phyloP scores from a whole-genome alignment of 768 basidiomycete genomes.

The Russula dissimulans region DNA sequence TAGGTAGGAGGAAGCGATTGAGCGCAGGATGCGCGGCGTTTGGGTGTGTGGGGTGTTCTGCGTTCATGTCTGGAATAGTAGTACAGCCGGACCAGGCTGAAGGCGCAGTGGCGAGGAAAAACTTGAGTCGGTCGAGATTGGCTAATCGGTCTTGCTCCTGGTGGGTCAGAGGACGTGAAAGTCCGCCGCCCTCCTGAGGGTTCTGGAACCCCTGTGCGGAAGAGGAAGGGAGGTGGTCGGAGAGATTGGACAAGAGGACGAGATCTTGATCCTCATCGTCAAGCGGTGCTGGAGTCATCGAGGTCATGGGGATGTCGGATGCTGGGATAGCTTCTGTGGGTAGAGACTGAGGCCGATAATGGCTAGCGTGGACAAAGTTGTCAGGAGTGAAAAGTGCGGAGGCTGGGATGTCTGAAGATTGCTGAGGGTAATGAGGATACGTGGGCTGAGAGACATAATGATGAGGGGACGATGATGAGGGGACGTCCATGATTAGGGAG shows the following conservation, averaged over 20 bases:
- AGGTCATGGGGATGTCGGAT: constrained; percentile 6
- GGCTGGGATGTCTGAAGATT: constrained; percentile 4
- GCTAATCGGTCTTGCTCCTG: constrained; percentile 62
- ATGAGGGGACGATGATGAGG: constrained; percentile 3
- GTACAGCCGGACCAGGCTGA: constrained; percentile 52
- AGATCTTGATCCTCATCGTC: constrained; percentile 20
- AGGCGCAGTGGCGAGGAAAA: constrained; percentile 81
- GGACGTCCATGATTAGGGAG: constrained; percentile 13
- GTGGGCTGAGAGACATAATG: constrained; percentile 14
- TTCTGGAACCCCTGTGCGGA: constrained; percentile 17
- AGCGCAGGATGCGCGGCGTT: constrained; percentile 64
- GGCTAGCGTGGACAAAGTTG: not conserved
- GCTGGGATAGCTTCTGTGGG: constrained; percentile 5
- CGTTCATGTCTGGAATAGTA: constrained; percentile 21
- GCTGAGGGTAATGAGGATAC: constrained; percentile 14
- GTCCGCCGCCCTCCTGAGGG: constrained; percentile 20
- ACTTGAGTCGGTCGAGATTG: constrained; percentile 77
- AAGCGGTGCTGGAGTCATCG: constrained; percentile 14
- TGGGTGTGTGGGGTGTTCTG: constrained; percentile 28
- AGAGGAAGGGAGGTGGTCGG: constrained; percentile 10
- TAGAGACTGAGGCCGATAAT: constrained; percentile 5
- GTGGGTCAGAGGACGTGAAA: constrained; percentile 49
- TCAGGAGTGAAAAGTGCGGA: constrained; percentile 11
- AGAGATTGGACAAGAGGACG: constrained; percentile 12
- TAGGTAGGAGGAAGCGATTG: constrained; percentile 80